Evolutionary conservation across 768 basidiomycete genomes (phyloP).

Genomic region (Suillus americanus): DNA sequence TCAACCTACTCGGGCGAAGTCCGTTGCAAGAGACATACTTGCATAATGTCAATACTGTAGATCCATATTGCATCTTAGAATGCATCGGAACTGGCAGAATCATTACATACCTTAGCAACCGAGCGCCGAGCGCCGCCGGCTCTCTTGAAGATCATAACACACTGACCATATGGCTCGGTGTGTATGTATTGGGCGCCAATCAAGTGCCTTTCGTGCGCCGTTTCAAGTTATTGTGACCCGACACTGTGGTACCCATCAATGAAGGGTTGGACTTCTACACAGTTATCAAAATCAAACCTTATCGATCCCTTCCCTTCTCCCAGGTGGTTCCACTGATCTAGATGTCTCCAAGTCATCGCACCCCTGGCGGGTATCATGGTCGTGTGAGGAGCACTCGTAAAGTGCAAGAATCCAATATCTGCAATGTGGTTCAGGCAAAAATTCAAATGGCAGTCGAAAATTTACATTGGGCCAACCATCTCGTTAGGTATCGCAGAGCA

Average conservation of each 20-base stretch:
- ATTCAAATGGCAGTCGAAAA: not conserved
- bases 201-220: not conserved
- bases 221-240: not conserved
- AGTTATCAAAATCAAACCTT: conserved; percentile 1
- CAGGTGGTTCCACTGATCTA: not conserved
- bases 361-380: not conserved
- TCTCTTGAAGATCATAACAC: not conserved
- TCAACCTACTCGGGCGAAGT: not conserved
- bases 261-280: not conserved
- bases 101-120: not conserved
- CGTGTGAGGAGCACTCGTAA: not conserved
- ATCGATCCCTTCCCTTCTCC: not conserved
- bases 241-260: not conserved
- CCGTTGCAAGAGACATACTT: not conserved
- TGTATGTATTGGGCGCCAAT: not conserved
- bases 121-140: not conserved
- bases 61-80: not conserved
- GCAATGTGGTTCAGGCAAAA: not conserved
- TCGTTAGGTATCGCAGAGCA: not conserved
- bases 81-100: not conserved
- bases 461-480: not conserved
- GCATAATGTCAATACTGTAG: not conserved
- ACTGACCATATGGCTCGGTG: no score
- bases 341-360: not conserved
- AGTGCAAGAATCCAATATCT: not conserved